Evolutionary conservation across 2,329 filamentous ascomycete species (phyloP), one percentile per base, ranked within the genome.

Genomic region (Davidsoniella virescens): DNA sequence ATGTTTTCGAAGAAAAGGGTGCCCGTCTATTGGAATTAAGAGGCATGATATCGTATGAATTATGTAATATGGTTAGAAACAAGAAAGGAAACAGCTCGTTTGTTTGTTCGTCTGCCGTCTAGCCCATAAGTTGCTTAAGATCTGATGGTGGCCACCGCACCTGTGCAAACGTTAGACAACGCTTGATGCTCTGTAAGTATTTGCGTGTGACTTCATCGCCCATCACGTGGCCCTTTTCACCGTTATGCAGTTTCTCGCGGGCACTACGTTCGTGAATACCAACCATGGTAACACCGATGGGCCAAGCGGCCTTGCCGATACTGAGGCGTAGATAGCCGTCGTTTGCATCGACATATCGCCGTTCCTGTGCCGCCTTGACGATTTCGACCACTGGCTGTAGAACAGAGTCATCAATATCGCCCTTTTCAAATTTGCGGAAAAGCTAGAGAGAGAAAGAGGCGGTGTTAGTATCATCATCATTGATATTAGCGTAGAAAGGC

Each of bases 201-300:
- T 96, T 98, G 57, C 92, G 76, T 48, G 92, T 98, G 42, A 84
- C 80, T 67, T 98, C 92, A 62, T 96, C 92, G 52, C 87, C 90
- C 81, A 98, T 87, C 59, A 96, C 94, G 64, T 98, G 88, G 3
- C 90, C 92, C 60, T 87, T 82, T 60, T 82, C 79, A 52, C 81
- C 82, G 63, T 92, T 79, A 62, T 96, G 88, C 53, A 98, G 69
- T 67, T 98, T 98, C 67, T 98, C 92, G 55, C 92, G 78, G 17
- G 92, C 90, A 57, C 84, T 92, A 61, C 92, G 80, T 71, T 96
- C 92, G 75, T 98, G 92, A 59, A 98, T 98, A 71, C 92, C 92
- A 60, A 98, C 92, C 92, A 96, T 98, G 64, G 92, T 98, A 38
- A 98, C 92, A 66, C 92, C 92, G 60, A 98, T 98, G 20, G 92